Evolutionary conservation across 108 stramenopile species (phyloP), one percentile per base, ranked within the genome.

Genomic region (Fistulifera pelliculosa): DNA sequence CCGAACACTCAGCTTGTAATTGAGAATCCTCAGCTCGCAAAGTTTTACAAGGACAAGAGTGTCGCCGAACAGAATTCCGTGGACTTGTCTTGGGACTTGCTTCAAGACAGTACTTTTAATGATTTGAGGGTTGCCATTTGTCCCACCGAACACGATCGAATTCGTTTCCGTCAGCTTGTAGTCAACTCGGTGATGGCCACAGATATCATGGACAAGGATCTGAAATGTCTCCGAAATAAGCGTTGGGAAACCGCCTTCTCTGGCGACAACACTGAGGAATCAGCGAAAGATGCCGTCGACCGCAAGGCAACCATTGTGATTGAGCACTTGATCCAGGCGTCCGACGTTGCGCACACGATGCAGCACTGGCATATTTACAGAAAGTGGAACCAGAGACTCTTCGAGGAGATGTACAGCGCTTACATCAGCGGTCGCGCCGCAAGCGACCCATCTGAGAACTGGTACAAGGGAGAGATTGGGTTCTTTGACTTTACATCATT

Each of bases 1-100:
- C 39, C 60, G 3, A 69, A 69, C 38, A 17, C 55, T 5, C 68
- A 69, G 26, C 55, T 69, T 1, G 61, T 61, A 19, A 26, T 27
- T 14, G 68, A 69, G 40, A 52, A 35, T 17, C 15, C 17, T 50
- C 26, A 50, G 19, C 47, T 79, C 19, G 77, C 77, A 6, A 42
- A 64, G 4, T 27, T 74, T 42, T 79, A 79, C 60, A 71, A 74
- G 41, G 73, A 70, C 54, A 69, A 71, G 58, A 66, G 64, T 44
- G 71, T 79, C n/a, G 70, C 73, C 6, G 77, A 79, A 52, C 77
- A 79, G 48, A 52, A 76, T 38, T 68, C 69, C 3, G 52, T 83
- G 42, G 77, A 69, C 15, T 52, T 83, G 25, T 71, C 81, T 1
- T 83, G 79, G 70, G 62, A 67, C 35, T 19, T 69, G 31, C 42